Base-by-base conservation (phyloP, 1,284 basidiomycete genomes). In the Pterula multifida region DNA sequence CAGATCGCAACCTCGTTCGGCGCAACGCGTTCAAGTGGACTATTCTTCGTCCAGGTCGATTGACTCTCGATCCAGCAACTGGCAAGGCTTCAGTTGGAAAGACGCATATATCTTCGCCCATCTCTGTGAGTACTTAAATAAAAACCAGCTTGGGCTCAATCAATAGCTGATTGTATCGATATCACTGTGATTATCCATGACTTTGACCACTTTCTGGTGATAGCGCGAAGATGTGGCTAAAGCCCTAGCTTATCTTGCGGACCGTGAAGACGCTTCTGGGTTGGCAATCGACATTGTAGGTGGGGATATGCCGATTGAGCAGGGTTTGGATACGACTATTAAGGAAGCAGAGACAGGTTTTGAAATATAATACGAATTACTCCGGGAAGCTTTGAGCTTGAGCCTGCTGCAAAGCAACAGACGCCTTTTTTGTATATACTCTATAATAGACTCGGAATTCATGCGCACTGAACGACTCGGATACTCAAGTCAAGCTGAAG, bases 11-110 rank as follows among this genome's bases (percentile, higher is more conserved):
- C 55, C 73, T 89, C 3, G 70, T 71, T 21, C 60, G 65, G 44
- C 73, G 82, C 24, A 72, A 70, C 17, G 60, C 70, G 0, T 83
- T 89, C 65, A 71, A 79, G 44, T 88, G 76, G 76, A 80, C 78
- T 3, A 81, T 88, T 36, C 64, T 90, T 13, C 76, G 85, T 2
- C 85, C 86, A 2, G 80, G 79, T 1, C 65, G 65, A 0, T 67
- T 89, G 13, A 70, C 65, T 0, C 70, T 84, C 52, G 69, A 72
- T 1, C 67, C 75, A 1, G 78, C 77, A 0, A 72, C 67, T 1
- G 79, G 78, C 1, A 74, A 67, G 36, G 76, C 72, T 0, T 59
- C 65, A 23, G 66, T 85, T 45, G 85, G 85, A 3, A 65, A 66
- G 49, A 78, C 78, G 0, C 79, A 78, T 57, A 47, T 83, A n/a